These are phyloP conservation scores for Rubia peregrina DNA, from an alignment of 305 asterid species.

Conservation along the genomic window DNA sequence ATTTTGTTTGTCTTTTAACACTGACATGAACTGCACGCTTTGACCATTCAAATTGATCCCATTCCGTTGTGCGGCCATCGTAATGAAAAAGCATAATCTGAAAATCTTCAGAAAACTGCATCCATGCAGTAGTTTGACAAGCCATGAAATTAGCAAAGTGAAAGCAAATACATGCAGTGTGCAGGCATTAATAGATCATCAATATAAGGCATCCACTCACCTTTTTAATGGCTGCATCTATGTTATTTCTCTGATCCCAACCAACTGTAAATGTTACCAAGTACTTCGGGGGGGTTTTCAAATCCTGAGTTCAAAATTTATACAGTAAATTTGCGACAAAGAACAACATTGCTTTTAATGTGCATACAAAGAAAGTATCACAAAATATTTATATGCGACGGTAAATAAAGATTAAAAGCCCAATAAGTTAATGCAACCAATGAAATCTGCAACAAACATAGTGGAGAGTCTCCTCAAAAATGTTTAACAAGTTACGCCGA, in stretches of 20 bases:
- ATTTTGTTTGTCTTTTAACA: conserved; percentile 51
- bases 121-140: background rate
- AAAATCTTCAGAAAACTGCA: conserved; percentile 56
- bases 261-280: conserved; percentile 69
- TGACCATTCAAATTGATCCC: conserved; percentile 70
- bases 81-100: conserved; percentile 57
- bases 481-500: background rate
- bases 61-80: conserved; percentile 53
- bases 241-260: conserved; percentile 45
- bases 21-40: conserved; percentile 58
- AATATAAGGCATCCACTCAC: conserved; percentile 18
- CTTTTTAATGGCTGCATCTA: conserved; percentile 56
- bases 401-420: background rate
- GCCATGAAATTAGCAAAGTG: background rate
- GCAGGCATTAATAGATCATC: background rate
- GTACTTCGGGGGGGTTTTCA: conserved; percentile 43
- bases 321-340: background rate
- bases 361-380: background rate
- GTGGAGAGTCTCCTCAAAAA: background rate
- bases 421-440: background rate
- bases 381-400: background rate
- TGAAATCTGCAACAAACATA: background rate
- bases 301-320: conserved; percentile 34
- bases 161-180: background rate
- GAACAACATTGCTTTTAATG: background rate